Conservation (phyloP, 2,329 filamentous ascomycete species). For the Raffaelea deltoideospora region DNA sequence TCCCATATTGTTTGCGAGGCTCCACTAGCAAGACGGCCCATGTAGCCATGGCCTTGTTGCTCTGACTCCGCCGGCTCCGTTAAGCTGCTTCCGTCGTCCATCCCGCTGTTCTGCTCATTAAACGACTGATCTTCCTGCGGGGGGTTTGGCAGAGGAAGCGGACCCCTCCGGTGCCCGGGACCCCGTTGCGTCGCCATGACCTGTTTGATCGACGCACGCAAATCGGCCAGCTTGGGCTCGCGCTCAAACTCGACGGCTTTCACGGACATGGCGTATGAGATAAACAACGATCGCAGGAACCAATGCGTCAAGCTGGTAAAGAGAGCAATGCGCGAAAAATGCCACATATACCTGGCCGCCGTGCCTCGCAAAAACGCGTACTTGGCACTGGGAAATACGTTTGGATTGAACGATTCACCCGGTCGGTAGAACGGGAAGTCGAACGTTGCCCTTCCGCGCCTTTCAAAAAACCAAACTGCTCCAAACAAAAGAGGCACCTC, state of each 20-base stretch:
- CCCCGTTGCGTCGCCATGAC: background rate
- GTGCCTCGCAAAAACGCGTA: constrained; percentile 1
- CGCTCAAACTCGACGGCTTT: constrained; percentile 2
- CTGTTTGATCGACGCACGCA: constrained; percentile 3
- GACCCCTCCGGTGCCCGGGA: background rate
- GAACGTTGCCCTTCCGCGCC: constrained; percentile 7
- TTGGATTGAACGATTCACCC: constrained; percentile 4
- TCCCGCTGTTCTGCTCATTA: too few species aligned
- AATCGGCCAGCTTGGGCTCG: constrained; percentile 5
- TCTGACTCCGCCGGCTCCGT: too few species aligned
- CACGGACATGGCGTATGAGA: constrained; percentile 2
- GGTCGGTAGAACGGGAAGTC: constrained; percentile 9
- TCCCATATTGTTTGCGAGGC: too few species aligned
- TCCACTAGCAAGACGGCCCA: too few species aligned
- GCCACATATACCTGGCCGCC: constrained; percentile 7
- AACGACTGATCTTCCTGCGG: too few species aligned
- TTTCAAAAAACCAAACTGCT: constrained; percentile 1
- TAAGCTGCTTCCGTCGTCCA: too few species aligned
- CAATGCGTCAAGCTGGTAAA: constrained; percentile 6
- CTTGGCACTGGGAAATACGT: constrained; percentile 4
- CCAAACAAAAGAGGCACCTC: constrained; percentile 4
- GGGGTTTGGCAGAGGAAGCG: background rate
- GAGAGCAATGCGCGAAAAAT: constrained; percentile 4
- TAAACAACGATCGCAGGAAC: constrained; percentile 2
- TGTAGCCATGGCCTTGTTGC: too few species aligned